phyloP scores from a whole-genome alignment of 805 yeast genomes.

The Middelhovenomyces tepae region DNA sequence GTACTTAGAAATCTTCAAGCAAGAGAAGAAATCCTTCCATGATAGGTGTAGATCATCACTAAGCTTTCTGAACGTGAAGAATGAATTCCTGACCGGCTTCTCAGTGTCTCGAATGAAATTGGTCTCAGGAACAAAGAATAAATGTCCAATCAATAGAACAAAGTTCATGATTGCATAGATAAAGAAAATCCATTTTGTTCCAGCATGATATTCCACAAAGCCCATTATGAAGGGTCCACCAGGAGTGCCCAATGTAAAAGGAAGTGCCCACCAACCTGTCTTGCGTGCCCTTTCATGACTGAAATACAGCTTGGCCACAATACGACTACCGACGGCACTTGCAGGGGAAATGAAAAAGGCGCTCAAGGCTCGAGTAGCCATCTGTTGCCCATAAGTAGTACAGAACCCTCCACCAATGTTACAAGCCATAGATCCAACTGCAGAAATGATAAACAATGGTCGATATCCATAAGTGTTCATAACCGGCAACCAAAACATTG shows the following conservation, averaged over 20 bases:
- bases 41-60: no score
- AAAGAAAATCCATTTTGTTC: conserved; percentile 10
- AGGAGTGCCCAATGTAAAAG: conserved; percentile 11
- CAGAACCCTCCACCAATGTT: conserved; percentile 14
- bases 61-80: no score
- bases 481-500: conserved; percentile 12
- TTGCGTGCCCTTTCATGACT: conserved; percentile 11
- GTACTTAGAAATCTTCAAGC: conserved; percentile 4
- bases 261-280: conserved; percentile 13
- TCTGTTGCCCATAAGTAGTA: conserved; percentile 12
- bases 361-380: conserved; percentile 10
- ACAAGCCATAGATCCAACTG: conserved; percentile 5
- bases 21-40: conserved; percentile 5
- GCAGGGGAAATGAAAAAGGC: conserved; percentile 13
- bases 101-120: conserved; percentile 8
- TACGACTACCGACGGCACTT: conserved; percentile 11
- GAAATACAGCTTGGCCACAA: conserved; percentile 13
- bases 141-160: conserved; percentile 8
- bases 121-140: conserved; percentile 9
- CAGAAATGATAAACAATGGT: conserved; percentile 7
- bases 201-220: conserved; percentile 12
- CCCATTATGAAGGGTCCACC: conserved; percentile 14
- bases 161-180: conserved; percentile 12
- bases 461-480: conserved; percentile 12
- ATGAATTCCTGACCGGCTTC: no score